A percentile compares a stretch with the other conserved stretches of the same genome.
phyloP scores from a whole-genome alignment of 2,329 filamentous ascomycete species.

The Pyricularia sp. region DNA sequence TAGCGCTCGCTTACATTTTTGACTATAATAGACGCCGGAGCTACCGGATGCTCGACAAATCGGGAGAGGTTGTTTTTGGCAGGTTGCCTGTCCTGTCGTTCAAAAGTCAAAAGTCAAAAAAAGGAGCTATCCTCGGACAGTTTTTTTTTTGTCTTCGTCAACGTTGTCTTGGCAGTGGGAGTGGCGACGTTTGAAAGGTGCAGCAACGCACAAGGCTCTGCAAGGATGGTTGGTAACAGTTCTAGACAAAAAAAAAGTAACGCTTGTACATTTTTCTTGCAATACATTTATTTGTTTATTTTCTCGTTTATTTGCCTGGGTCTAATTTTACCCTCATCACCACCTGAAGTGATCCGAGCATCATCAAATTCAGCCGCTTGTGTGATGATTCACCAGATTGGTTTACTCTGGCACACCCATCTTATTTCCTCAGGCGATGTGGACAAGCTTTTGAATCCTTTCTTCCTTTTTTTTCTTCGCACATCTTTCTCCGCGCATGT shows the following conservation, averaged over 20 bases:
- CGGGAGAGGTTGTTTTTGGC: not conserved
- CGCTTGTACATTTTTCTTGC: no score
- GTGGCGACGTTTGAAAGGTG: not conserved
- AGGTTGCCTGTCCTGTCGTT: not conserved
- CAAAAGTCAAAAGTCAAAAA: no score
- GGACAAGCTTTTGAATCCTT: not conserved
- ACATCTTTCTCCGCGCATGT: not conserved
- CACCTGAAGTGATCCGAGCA: not conserved
- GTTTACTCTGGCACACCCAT: not conserved
- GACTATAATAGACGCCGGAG: not conserved
- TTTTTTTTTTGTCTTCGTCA: not conserved
- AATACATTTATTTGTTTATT: no score
- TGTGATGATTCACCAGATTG: not conserved
- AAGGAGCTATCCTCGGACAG: not conserved
- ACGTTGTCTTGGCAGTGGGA: not conserved
- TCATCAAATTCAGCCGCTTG: not conserved
- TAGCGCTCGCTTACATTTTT: not conserved
- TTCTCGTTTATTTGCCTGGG: no score
- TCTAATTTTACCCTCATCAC: not conserved
- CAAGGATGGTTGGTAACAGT: no score
- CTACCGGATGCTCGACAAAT: not conserved
- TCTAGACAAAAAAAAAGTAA: no score
- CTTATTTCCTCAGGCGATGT: not conserved
- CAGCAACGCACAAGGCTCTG: not conserved
- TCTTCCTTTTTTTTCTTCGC: not conserved